Base-by-base conservation (phyloP, 2,329 filamentous ascomycete genomes). In the Beauveria medogensis region DNA sequence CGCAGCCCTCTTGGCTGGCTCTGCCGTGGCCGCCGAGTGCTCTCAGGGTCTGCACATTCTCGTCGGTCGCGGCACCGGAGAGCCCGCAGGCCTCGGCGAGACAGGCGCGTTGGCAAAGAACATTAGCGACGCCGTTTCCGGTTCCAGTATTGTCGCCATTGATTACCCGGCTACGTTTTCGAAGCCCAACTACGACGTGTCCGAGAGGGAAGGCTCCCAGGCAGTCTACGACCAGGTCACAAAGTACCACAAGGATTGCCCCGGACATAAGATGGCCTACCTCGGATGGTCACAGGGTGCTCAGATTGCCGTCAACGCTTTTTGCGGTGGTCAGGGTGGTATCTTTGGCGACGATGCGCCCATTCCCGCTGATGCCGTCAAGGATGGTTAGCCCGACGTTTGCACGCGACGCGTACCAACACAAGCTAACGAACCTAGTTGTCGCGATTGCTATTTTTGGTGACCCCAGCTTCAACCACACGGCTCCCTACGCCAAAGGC, bases 261-360 rank as follows among this genome's bases (percentile, higher is more conserved):
- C 75, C 8, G 63, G 71, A n/a, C 69, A 67, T 58, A 76, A 77
- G 67, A 68, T 78, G 53, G 75, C 74, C 5, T 64, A 78, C 34
- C 53, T 78, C 50, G 76, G 75, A 1, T 78, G 74, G 62, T 78
- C 76, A 2, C 76, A 78, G 71, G 76, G 76, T 40, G 75, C 74
- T 0, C 75, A 78, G 40, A 65, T 78, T 40, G 62, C 70, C 2
- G 65, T 65, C 47, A 74, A 78, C 41, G 67, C 69, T 8, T 67
- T 78, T 48, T 78, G 76, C 64, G 76, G 76, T 2, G 69, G 69
- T 20, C 63, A 65, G 18, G 72, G 70, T 22, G 64, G 58, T 0
- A 51, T 59, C 30, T 74, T 74, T 56, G 67, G 67, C 30, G 64
- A 65, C 12, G 63, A 65, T 20, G 65, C 65, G 12, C 62, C 70